A percentile compares a stretch with the other conserved stretches of the same genome.
phyloP scores from a whole-genome alignment of 805 yeast genomes.

The Clavispora vitiphila region DNA sequence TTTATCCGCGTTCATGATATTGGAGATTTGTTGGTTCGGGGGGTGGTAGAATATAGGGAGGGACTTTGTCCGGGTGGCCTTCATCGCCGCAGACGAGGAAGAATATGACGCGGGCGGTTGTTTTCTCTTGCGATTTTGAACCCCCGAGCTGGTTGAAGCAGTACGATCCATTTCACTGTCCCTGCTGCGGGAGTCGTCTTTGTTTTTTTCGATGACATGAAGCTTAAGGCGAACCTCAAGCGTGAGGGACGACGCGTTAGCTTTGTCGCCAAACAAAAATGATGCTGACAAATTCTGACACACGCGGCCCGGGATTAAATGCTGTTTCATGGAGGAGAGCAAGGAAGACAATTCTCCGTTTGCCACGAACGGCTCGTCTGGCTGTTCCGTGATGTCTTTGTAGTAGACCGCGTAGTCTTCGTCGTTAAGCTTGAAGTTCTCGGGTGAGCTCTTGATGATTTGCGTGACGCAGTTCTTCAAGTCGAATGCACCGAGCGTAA shows the following conservation, averaged over 20 bases:
- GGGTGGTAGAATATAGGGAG: slow-evolving; percentile 37
- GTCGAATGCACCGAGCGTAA: slow-evolving; percentile 41
- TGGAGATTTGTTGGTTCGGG: slow-evolving; percentile 35
- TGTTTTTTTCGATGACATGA: slow-evolving; percentile 28
- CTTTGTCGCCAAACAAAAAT: slow-evolving; percentile 30
- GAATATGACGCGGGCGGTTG: not conserved
- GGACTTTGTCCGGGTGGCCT: slow-evolving; percentile 42
- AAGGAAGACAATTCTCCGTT: slow-evolving; percentile 35
- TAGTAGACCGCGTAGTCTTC: slow-evolving; percentile 44
- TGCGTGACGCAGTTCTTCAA: slow-evolving; percentile 35
- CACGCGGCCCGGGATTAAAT: slow-evolving; percentile 47
- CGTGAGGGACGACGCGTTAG: slow-evolving; percentile 40
- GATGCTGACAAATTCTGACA: slow-evolving; percentile 53
- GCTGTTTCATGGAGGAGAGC: slow-evolving; percentile 20
- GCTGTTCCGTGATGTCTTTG: slow-evolving; percentile 44
- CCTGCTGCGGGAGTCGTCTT: not conserved
- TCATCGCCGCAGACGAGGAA: slow-evolving; percentile 21
- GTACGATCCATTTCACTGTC: slow-evolving; percentile 1
- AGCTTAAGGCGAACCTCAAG: slow-evolving; percentile 53
- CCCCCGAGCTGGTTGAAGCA: not conserved
- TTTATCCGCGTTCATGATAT: slow-evolving; percentile 39
- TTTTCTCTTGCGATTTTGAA: slow-evolving; percentile 2
- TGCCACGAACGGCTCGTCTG: slow-evolving; percentile 44
- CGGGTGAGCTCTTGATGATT: slow-evolving; percentile 35
- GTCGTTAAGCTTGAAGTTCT: slow-evolving; percentile 33